phyloP scores from a whole-genome alignment of 2,329 filamentous ascomycete genomes.

The Microdochium nivale region DNA sequence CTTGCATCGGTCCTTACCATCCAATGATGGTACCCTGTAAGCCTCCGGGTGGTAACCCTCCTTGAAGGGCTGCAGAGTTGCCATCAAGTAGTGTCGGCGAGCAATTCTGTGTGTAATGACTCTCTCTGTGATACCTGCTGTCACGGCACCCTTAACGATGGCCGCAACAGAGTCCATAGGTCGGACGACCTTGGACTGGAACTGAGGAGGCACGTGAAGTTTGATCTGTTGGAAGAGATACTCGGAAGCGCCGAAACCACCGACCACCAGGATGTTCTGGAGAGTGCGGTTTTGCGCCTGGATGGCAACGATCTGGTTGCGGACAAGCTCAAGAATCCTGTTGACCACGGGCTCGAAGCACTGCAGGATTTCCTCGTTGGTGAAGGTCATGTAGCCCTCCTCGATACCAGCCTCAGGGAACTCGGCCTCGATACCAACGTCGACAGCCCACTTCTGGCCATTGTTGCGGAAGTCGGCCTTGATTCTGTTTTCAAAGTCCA shows the following conservation, averaged over 20 bases:
- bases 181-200: conserved; percentile 94
- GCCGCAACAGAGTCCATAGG: conserved; percentile 98
- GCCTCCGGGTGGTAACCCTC: conserved; percentile 97
- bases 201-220: conserved; percentile 94
- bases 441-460: conserved; percentile 97
- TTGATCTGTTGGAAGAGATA: conserved; percentile 99
- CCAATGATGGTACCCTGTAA: conserved; percentile 91
- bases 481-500: conserved; percentile 99
- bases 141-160: conserved; percentile 97
- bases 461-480: conserved; percentile 99
- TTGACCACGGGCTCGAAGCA: conserved; percentile 99
- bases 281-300: conserved; percentile 91
- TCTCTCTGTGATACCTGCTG: conserved; percentile 92
- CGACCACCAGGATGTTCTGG: conserved; percentile 94
- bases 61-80: conserved; percentile 96
- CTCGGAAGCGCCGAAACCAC: conserved; percentile 96
- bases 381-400: conserved; percentile 99
- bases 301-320: conserved; percentile 98
- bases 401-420: conserved; percentile 97
- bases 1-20: conserved; percentile 97
- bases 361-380: conserved; percentile 96
- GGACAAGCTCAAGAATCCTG: conserved; percentile 87
- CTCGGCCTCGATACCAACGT: conserved; percentile 96
- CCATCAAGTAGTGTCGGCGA: conserved; percentile 97
- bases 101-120: conserved; percentile 96